Evolutionary conservation across 179 eudicot genomes (phyloP), one percentile per base, ranked within the genome.

Genomic region (Beta lomatogona): DNA sequence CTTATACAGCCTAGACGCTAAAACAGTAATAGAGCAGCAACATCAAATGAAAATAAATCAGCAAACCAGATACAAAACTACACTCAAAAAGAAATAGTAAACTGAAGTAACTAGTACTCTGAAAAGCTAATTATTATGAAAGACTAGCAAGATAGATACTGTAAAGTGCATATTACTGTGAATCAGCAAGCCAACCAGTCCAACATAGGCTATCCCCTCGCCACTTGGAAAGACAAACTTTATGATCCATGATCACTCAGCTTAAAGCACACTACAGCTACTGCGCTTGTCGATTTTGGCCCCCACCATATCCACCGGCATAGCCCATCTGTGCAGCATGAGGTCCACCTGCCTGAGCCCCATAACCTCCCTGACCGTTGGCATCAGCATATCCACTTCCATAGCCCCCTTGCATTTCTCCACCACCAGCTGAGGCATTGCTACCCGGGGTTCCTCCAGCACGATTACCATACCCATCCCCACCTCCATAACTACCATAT

Each of bases 171-270:
- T 36, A 36, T 36, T 87, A 91, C 90, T 85, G 81, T 83, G 87
- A 85, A 86, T 80, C 87, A 91, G 93, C 94, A 91, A 89, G 87
- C 94, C 92, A 91, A 94, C 94, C 92, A 92, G 91, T 88, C 88
- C 88, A 83, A 81, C 28, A 81, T 71, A 81, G 75, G 80, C 77
- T 79, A 80, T 53, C 73, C 77, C 76, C 80, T 84, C 2, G 41
- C 41, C 41, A 36, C 41, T 36, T 36, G 41, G 41, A 36, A 36
- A 0, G 41, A 36, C 41, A 36, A 36, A 36, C 41, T 36, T 36
- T 36, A 36, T 36, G 3, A 36, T 58, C 75, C 63, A 68, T 25
- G 19, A 75, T 73, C 54, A 74, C 72, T 80, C 77, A 15, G 75
- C 76, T 31, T 5, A 25, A 48, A 71, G 46, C 81, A 71, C 48